Conservation (phyloP, 371 early-diverging fungal species). For the Dentiscutata heterogama region DNA sequence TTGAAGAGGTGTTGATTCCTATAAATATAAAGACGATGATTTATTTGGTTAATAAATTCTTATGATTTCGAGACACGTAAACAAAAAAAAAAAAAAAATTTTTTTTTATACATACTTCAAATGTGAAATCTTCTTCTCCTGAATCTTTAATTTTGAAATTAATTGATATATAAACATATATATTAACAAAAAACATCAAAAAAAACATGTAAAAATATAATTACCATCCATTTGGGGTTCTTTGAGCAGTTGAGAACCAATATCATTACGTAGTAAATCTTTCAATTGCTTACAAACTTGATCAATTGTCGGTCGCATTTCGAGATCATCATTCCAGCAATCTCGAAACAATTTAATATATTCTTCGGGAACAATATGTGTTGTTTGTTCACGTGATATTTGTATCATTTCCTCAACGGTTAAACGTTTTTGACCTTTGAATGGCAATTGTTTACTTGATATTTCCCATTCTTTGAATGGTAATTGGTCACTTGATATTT, state of each 20-base stretch:
- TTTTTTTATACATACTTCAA: neutral
- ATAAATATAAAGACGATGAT: too few relatives aligned
- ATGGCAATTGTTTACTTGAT: slow-evolving; percentile 20
- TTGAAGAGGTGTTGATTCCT: too few relatives aligned
- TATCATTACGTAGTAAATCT: neutral
- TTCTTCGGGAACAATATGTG: slow-evolving; percentile 50
- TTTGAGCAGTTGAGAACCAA: neutral
- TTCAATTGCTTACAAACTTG: slow-evolving; percentile 10
- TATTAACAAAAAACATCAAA: neutral
- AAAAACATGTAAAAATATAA: neutral
- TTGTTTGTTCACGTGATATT: slow-evolving; percentile 51
- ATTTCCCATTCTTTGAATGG: slow-evolving; percentile 38
- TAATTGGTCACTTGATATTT: slow-evolving; percentile 18
- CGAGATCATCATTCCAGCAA: slow-evolving; percentile 53
- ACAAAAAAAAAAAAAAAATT: too few relatives aligned
- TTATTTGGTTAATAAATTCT: too few relatives aligned
- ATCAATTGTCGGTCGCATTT: slow-evolving; percentile 46
- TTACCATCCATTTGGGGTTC: neutral
- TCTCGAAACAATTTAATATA: slow-evolving; percentile 50
- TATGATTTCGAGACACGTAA: too few relatives aligned
- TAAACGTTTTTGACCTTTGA: neutral
- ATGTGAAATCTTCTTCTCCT: neutral
- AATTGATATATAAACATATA: neutral
- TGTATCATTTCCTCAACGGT: slow-evolving; percentile 26
- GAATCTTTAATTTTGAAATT: neutral